Conservation (phyloP, 768 basidiomycete species). For the Xerocomus brunneocitrinus region DNA sequence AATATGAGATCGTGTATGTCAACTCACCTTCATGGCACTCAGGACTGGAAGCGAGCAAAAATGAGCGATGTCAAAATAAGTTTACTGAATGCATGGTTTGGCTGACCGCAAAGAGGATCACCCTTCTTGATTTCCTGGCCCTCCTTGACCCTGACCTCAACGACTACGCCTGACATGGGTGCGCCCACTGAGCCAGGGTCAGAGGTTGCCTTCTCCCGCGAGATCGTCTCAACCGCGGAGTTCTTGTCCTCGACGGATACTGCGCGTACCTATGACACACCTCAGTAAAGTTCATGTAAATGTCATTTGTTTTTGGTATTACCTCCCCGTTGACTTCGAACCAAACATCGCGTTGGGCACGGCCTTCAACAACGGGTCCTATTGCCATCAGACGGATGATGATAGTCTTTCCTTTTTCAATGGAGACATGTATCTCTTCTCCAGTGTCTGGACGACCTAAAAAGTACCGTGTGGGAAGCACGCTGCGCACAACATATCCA, state of each 20-base stretch:
- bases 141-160: slow-evolving; percentile 97
- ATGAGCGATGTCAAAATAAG: slow-evolving; percentile 14
- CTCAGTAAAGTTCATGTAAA: slow-evolving; percentile 14
- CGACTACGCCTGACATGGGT: slow-evolving; percentile 96
- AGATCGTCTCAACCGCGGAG: slow-evolving; percentile 92
- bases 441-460: slow-evolving; percentile 85
- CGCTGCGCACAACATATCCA: slow-evolving; percentile 43
- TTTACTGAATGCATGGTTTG: slow-evolving; percentile 14
- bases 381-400: slow-evolving; percentile 95
- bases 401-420: slow-evolving; percentile 94
- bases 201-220: slow-evolving; percentile 88
- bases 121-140: slow-evolving; percentile 98
- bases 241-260: slow-evolving; percentile 95
- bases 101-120: slow-evolving; percentile 87
- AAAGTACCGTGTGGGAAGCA: slow-evolving; percentile 97
- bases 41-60: slow-evolving; percentile 50
- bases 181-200: slow-evolving; percentile 98
- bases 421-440: slow-evolving; percentile 96
- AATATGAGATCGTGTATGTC: background rate
- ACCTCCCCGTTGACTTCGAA: slow-evolving; percentile 98
- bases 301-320: slow-evolving; percentile 17
- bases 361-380: slow-evolving; percentile 87
- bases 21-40: slow-evolving; percentile 91
- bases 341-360: slow-evolving; percentile 94
- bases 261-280: slow-evolving; percentile 68